Evolutionary conservation across 1,284 basidiomycete species (phyloP), one percentile per base, ranked within the genome.

Genomic region (Austroboletus niveus): DNA sequence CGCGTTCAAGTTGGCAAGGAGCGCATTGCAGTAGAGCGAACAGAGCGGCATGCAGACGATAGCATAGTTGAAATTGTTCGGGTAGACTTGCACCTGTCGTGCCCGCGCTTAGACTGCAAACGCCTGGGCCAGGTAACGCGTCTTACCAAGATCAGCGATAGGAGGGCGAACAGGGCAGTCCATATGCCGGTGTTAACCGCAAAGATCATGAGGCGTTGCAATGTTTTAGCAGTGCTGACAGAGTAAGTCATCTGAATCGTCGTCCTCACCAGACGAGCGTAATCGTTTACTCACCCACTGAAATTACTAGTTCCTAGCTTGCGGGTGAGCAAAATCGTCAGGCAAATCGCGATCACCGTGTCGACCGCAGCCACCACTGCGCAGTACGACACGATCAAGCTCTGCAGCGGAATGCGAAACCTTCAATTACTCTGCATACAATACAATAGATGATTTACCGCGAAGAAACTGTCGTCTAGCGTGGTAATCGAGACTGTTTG

Each of bases 101-200:
- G 3, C 15, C 35, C 4, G 4, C 8, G n/a, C 52, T 22, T 44
- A 30, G n/a, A 2, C 22, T 8, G 2, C 12, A 8, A 32, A 22
- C 15, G 8, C 12, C 15, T 8, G 8, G 5, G 17, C 3, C 8
- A 17, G 42, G 6, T 32, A 4, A 31, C 1, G 15, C 6, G 14
- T 52, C 58, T 29, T n/a, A 60, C 59, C 17, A 60, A 8, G 11
- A 62, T 14, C 12, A 51, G 9, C 8, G 48, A 9, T 17, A 60
- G 8, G 15, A 59, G 5, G 0, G 55, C 51, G 8, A 60, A 61
- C 11, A 17, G 8, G 5, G 59, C 55, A 1, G 59, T 32, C 58
- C 58, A 60, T 20, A 52, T 36, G 2, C 58, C 59, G 1, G 43
- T 58, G n/a, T 63, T 63, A 8, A 60, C 35, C 0, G 58, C 45